Conservation (phyloP, 2,329 filamentous ascomycete genomes). For the Colletotrichum camelliae region DNA sequence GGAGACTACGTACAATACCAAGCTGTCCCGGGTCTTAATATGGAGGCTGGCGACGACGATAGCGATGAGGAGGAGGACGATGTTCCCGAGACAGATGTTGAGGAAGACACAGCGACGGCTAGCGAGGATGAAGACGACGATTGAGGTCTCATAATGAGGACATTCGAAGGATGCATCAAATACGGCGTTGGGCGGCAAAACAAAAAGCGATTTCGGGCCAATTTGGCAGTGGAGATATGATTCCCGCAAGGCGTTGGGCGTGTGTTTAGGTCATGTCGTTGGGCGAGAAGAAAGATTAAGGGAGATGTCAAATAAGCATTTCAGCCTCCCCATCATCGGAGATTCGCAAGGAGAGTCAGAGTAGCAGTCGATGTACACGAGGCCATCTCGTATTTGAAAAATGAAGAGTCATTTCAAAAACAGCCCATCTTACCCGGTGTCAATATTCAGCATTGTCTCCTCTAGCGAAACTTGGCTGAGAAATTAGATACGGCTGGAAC, state of each 20-base stretch:
- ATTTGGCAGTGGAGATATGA: conserved; percentile 15
- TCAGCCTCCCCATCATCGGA: neutral
- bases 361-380: neutral
- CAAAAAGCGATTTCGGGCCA: conserved; percentile 15
- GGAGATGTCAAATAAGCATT: neutral
- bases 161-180: conserved; percentile 20
- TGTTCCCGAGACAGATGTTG: conserved; percentile 46
- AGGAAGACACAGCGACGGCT: conserved; percentile 59
- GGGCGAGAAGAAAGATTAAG: neutral
- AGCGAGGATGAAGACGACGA: conserved; percentile 49
- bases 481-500: neutral
- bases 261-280: neutral
- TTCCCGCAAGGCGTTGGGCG: conserved; percentile 20
- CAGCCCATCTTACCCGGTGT: neutral
- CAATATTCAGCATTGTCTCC: neutral
- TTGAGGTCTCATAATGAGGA: conserved; percentile 26
- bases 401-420: neutral
- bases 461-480: neutral
- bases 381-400: neutral
- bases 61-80: conserved; percentile 56
- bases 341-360: neutral
- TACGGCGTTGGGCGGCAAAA: conserved; percentile 26
- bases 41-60: conserved; percentile 59
- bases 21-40: conserved; percentile 72
- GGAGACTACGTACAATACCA: conserved; percentile 84